Conservation (phyloP, 2,329 filamentous ascomycete species). For the Eurotiales sp. region DNA sequence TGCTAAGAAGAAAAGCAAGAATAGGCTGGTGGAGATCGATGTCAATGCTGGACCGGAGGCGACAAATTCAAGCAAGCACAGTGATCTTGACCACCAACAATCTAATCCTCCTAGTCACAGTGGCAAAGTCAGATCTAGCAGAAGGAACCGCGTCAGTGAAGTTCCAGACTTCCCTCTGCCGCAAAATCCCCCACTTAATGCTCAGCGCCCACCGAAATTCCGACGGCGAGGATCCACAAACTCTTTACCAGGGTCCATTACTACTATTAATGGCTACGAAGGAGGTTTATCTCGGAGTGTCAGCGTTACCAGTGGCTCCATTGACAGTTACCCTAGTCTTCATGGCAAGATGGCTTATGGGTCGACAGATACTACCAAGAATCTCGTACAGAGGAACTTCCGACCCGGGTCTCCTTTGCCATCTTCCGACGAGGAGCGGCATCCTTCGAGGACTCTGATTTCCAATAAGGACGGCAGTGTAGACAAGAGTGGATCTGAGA, state of each 20-base stretch:
- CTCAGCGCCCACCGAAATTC: constrained; percentile 1
- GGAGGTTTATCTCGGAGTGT: constrained; percentile 14
- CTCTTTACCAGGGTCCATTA: constrained; percentile 12
- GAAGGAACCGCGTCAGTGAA: constrained; percentile 10
- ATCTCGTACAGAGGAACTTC: constrained; percentile 15
- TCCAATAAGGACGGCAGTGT: neutral
- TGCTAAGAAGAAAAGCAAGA: constrained; percentile 22
- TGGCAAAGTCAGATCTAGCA: neutral
- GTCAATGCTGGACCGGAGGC: too few relatives aligned
- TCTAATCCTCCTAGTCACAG: neutral
- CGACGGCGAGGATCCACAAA: constrained; percentile 9
- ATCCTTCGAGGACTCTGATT: neutral
- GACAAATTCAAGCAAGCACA: neutral
- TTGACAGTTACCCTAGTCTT: constrained; percentile 4
- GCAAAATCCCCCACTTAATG: constrained; percentile 17
- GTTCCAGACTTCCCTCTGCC: constrained; percentile 21
- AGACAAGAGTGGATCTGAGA: neutral
- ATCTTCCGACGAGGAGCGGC: constrained; percentile 38
- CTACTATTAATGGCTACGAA: constrained; percentile 13
- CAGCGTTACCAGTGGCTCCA: constrained; percentile 13
- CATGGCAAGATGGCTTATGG: constrained; percentile 3
- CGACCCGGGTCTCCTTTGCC: constrained; percentile 31
- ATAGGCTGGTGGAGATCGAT: too few relatives aligned
- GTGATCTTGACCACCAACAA: neutral
- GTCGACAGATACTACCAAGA: constrained; percentile 20